Percentiles rank a stretch among this genome's conserved stretches.
Conservation (phyloP, 148 eudicot species). For the Rheum nobile region DNA sequence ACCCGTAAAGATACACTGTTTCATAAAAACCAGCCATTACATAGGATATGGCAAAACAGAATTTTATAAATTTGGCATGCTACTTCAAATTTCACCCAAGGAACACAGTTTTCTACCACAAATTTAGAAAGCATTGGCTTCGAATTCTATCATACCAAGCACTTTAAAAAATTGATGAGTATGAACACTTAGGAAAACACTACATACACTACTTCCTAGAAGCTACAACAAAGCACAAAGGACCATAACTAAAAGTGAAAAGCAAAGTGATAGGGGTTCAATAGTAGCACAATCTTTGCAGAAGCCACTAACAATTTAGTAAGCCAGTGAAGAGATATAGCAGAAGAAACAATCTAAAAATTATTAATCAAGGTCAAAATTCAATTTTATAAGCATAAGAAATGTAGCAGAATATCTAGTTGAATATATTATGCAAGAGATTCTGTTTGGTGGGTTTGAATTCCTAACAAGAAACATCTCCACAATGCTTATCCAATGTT, state of each 20-base stretch:
- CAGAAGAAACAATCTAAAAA: not conserved
- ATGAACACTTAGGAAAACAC: too few relatives aligned
- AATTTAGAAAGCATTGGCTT: not conserved
- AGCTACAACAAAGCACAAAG: too few relatives aligned
- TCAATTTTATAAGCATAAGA: not conserved
- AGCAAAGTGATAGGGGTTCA: not conserved
- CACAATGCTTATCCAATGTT: not conserved
- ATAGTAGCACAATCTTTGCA: too few relatives aligned
- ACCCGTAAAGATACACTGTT: not conserved
- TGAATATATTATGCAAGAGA: too few relatives aligned
- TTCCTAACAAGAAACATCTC: not conserved
- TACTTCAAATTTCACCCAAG: too few relatives aligned
- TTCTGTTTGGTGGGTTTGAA: not conserved
- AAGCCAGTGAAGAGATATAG: not conserved
- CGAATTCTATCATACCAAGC: not conserved
- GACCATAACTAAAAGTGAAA: too few relatives aligned
- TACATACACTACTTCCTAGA: too few relatives aligned
- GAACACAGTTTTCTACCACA: not conserved
- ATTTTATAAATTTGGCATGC: not conserved
- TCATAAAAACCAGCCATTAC: too few relatives aligned
- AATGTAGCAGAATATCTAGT: not conserved
- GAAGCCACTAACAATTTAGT: not conserved
- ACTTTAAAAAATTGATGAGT: too few relatives aligned
- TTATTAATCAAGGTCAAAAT: not conserved
- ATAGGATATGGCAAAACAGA: too few relatives aligned